Conservation (phyloP, 345 rosid species). For the Atalantia buxifolia region DNA sequence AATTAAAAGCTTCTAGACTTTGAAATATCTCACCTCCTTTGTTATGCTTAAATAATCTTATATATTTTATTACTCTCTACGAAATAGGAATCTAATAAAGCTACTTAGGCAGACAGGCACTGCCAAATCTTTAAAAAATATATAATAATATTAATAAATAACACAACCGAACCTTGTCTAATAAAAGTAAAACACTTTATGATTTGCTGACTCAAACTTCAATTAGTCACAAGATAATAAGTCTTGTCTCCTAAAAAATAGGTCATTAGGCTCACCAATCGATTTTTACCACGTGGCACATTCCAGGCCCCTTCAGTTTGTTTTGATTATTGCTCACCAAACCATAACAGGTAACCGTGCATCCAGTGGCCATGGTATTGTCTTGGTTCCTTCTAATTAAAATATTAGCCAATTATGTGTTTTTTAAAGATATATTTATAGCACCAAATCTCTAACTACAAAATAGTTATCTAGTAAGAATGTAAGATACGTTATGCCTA, state of each 20-base stretch:
- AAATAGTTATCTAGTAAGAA: neutral
- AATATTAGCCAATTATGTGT: neutral
- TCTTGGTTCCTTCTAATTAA: neutral
- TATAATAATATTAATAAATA: too few species aligned
- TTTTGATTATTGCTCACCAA: conserved; percentile 1
- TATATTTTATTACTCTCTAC: too few species aligned
- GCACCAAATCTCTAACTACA: neutral
- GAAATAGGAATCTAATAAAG: too few species aligned
- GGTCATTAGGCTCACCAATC: neutral
- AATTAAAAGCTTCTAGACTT: too few species aligned
- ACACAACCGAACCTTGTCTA: neutral
- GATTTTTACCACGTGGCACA: neutral
- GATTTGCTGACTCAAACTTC: neutral
- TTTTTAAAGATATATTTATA: neutral
- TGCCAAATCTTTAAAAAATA: too few species aligned
- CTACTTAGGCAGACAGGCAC: too few species aligned
- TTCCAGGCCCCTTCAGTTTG: neutral
- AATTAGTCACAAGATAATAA: neutral
- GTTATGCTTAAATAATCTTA: too few species aligned
- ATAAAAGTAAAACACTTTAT: neutral
- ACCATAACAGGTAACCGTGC: neutral
- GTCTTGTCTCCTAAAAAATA: neutral
- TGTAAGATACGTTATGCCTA: neutral
- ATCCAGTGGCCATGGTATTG: neutral
- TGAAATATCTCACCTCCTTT: too few species aligned